These are phyloP conservation scores for Raffaelea ambrosiae DNA, from an alignment of 2,329 filamentous ascomycete genomes.

Conservation along the genomic window DNA sequence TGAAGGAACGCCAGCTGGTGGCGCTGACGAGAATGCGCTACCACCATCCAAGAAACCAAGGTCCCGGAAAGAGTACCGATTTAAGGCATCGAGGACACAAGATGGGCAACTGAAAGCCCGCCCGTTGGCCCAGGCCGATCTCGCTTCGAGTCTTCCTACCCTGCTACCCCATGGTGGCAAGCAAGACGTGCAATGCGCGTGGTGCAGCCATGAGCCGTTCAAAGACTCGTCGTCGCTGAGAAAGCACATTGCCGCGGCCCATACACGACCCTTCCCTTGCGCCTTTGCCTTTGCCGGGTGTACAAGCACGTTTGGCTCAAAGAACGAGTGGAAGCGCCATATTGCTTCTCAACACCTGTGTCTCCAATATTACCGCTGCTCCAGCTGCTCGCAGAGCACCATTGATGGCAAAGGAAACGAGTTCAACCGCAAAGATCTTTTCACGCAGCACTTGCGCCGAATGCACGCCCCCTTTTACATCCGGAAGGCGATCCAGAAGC, in stretches of 20 bases:
- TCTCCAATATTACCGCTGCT: constrained; percentile 56
- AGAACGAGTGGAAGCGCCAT: constrained; percentile 98
- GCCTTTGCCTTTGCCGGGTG: constrained; percentile 82
- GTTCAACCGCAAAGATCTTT: constrained; percentile 94
- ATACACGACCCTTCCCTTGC: constrained; percentile 72
- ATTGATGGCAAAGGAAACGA: constrained; percentile 53
- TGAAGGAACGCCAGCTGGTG: constrained; percentile 1
- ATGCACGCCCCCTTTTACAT: constrained; percentile 77
- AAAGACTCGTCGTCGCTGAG: constrained; percentile 58
- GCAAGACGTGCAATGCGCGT: constrained; percentile 51
- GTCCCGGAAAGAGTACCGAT: constrained; percentile 7
- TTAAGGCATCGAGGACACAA: constrained; percentile 7
- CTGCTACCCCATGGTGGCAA: constrained; percentile 31
- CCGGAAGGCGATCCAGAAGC: constrained; percentile 47
- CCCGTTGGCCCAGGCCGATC: constrained; percentile 5
- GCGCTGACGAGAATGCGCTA: not conserved
- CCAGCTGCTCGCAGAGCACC: constrained; percentile 46
- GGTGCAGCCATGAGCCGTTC: constrained; percentile 57
- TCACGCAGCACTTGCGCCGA: constrained; percentile 84
- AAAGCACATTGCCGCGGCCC: constrained; percentile 59
- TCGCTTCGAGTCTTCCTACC: constrained; percentile 1
- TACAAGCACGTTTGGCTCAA: constrained; percentile 73
- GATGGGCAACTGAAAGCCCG: constrained; percentile 4
- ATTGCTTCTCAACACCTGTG: constrained; percentile 84
- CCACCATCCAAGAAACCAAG: constrained; percentile 5